A percentile compares a stretch with the other conserved stretches of the same genome.
Evolutionary conservation across 1,284 basidiomycete genomes (phyloP).

Genomic region (Ceratobasidium sp.): DNA sequence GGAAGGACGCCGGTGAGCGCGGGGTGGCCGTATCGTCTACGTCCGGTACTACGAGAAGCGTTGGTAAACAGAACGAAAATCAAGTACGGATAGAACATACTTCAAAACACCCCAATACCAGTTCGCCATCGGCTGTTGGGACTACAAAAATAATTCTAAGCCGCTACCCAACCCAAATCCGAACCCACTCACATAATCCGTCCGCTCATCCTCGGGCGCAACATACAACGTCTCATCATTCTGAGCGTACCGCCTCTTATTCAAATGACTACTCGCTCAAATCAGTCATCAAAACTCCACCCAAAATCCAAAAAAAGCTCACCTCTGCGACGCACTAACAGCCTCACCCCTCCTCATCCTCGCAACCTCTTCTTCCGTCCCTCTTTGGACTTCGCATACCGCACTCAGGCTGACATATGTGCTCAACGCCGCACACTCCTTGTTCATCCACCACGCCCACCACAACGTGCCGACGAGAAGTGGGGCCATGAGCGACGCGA

Average conservation of each 20-base stretch:
- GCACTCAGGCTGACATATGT: slow-evolving; percentile 87
- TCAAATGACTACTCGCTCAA: slow-evolving; percentile 72
- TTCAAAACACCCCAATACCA: slow-evolving; percentile 93
- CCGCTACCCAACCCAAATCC: neutral
- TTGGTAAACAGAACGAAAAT: slow-evolving; percentile 33
- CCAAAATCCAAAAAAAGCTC: slow-evolving; percentile 49
- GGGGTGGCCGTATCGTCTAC: slow-evolving; percentile 90
- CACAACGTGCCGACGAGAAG: slow-evolving; percentile 81
- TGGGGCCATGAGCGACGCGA: slow-evolving; percentile 83
- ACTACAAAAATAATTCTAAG: slow-evolving; percentile 61
- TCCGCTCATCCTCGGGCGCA: slow-evolving; percentile 88
- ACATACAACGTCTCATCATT: slow-evolving; percentile 96
- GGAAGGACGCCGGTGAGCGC: slow-evolving; percentile 90
- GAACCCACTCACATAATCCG: slow-evolving; percentile 79
- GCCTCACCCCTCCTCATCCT: slow-evolving; percentile 82
- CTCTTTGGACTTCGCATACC: slow-evolving; percentile 87
- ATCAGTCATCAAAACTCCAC: neutral
- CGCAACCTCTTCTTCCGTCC: slow-evolving; percentile 82
- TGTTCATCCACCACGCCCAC: slow-evolving; percentile 85
- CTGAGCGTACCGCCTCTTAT: slow-evolving; percentile 85
- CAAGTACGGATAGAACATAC: slow-evolving; percentile 58
- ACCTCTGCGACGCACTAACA: slow-evolving; percentile 89
- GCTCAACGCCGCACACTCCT: slow-evolving; percentile 81
- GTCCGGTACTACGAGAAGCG: slow-evolving; percentile 74
- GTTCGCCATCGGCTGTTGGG: slow-evolving; percentile 94